Evolutionary conservation across 108 stramenopile species (phyloP), one percentile per base, ranked within the genome.

Genomic region (Cyclotella atomus): DNA sequence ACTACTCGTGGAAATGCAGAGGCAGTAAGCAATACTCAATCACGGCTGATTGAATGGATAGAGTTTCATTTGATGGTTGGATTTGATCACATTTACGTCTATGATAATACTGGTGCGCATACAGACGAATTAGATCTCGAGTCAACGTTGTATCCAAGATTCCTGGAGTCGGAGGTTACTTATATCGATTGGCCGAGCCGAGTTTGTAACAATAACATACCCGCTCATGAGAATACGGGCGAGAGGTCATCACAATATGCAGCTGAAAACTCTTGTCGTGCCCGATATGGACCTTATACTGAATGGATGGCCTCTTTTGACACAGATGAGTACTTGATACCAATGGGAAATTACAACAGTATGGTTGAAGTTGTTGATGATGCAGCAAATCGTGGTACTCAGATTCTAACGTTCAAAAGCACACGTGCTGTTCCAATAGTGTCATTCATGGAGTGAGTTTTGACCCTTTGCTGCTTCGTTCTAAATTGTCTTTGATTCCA

Each of bases 241-340:
- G 91, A 90, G 60, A 80, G 91, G 20, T 88, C 87, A 20, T 84
- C 77, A 17, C 91, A 93, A 68, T 89, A 93, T 78, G 89, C 91
- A 12, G 89, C 89, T 9, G 91, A 93, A 77, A 81, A 69, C 56
- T 75, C 75, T 36, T 93, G 91, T 75, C 79, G 88, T 30, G 83
- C 76, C 28, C 77, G 91, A 19, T 90, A 90, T 47, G 91, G 83
- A 41, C 84, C 85, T 25, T 70, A 83, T 32, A 83, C 87, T 29
- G 88, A 93, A 76, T 93, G 91, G 91, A 82, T 93, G 68, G 81
- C 89, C 21, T 75, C 84, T 43, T 66, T 93, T 27, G 91, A 93
- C 47, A 83, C 86, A 38, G 91, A 91, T 66, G 91, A 92, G 59
- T 92, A 92, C 59, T 59, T 92, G 50, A 86, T 92, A 32, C 91